Evolutionary conservation across 192 early-diverging fungal species (phyloP).

Genomic region (Backusella morwellensis): DNA sequence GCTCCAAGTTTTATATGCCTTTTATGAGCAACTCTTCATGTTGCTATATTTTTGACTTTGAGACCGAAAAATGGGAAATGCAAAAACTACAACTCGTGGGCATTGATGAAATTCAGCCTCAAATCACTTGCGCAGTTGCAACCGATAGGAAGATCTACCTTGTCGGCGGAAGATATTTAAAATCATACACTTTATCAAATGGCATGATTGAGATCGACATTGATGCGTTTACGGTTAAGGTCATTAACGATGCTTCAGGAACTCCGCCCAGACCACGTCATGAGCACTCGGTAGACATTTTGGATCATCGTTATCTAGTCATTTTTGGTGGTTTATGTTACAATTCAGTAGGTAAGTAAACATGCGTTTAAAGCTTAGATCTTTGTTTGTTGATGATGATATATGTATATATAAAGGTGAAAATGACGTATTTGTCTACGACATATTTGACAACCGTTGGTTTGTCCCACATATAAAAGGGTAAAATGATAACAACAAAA

Average conservation of each 20-base stretch:
- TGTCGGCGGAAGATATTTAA: constrained; percentile 26
- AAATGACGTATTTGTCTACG: constrained; percentile 37
- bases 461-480: constrained; percentile 26
- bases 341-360: constrained; percentile 27
- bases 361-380: not conserved
- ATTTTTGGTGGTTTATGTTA: constrained; percentile 38
- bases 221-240: constrained; percentile 4
- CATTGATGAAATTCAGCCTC: constrained; percentile 10
- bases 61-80: constrained; percentile 15
- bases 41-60: constrained; percentile 27
- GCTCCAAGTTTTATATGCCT: constrained; percentile 25
- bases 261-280: constrained; percentile 30
- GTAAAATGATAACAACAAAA: constrained; percentile 10
- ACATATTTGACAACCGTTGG: constrained; percentile 28
- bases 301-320: constrained; percentile 27
- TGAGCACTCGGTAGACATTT: constrained; percentile 29
- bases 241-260: constrained; percentile 18
- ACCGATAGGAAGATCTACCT: constrained; percentile 22
- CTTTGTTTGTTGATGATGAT: not conserved
- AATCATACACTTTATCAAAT: constrained; percentile 27
- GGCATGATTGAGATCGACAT: constrained; percentile 15
- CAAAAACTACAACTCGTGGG: constrained; percentile 13
- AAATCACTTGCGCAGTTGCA: constrained; percentile 19
- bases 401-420: constrained; percentile 16
- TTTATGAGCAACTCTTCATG: constrained; percentile 19